Conservation (phyloP, 768 basidiomycete genomes). For the Tylopilus balloui region DNA sequence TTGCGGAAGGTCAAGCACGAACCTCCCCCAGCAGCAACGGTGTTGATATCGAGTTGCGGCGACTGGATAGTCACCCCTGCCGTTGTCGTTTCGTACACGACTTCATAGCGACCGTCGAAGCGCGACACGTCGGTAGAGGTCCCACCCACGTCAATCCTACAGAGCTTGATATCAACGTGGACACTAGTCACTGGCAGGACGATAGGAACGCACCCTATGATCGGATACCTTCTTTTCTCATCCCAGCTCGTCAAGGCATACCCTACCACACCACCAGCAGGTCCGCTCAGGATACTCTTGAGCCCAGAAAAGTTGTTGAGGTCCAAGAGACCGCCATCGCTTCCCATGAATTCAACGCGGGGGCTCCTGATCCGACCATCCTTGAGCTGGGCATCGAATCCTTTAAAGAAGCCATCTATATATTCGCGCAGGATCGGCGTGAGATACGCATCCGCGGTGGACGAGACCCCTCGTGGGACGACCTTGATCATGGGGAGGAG, state of each 20-base stretch:
- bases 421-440: constrained; percentile 84
- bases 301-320: constrained; percentile 84
- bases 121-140: constrained; percentile 95
- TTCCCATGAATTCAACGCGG: constrained; percentile 93
- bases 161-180: not conserved
- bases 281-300: constrained; percentile 89
- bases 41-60: constrained; percentile 93
- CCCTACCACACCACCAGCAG: constrained; percentile 94
- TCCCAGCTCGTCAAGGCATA: constrained; percentile 91
- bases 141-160: constrained; percentile 86
- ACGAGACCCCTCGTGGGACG: constrained; percentile 88
- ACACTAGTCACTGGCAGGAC: not conserved
- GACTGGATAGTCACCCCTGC: constrained; percentile 91
- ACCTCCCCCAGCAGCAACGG: constrained; percentile 93
- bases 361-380: constrained; percentile 56
- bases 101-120: constrained; percentile 85
- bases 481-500: constrained; percentile 95
- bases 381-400: constrained; percentile 73
- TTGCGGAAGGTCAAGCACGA: constrained; percentile 86
- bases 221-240: constrained; percentile 57
- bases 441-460: constrained; percentile 92
- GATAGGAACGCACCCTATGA: constrained; percentile 66
- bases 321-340: constrained; percentile 83
- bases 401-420: constrained; percentile 85
- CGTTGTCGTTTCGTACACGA: constrained; percentile 93